phyloP scores from a whole-genome alignment of 768 basidiomycete genomes.

The Psilocybe cubensis region DNA sequence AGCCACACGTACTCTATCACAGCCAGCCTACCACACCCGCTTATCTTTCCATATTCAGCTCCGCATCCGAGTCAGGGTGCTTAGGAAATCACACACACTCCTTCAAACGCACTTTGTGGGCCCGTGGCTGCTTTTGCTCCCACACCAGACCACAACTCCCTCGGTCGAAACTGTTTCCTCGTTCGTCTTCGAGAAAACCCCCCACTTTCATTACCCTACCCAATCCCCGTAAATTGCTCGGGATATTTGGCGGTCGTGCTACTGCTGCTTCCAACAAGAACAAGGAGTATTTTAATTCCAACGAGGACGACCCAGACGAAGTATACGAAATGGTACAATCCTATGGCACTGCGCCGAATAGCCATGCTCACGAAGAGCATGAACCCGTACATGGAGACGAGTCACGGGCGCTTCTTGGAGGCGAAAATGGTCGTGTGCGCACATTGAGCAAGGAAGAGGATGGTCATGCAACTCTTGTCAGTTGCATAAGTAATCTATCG shows the following conservation, averaged over 20 bases:
- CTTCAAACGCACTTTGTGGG: not conserved
- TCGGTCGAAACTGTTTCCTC: not conserved
- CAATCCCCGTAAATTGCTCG: constrained; percentile 2
- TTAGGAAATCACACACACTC: not conserved
- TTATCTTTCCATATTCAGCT: constrained; percentile 5
- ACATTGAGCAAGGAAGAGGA: constrained; percentile 40
- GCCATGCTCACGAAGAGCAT: constrained; percentile 34
- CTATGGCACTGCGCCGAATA: constrained; percentile 61
- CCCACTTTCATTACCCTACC: constrained; percentile 3
- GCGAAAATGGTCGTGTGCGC: constrained; percentile 28
- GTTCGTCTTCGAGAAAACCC: not conserved
- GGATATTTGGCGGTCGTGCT: not conserved
- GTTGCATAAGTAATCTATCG: constrained; percentile 77
- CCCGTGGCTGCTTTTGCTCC: constrained; percentile 11
- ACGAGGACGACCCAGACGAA: constrained; percentile 32
- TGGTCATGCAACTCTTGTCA: constrained; percentile 70
- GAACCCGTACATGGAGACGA: constrained; percentile 44
- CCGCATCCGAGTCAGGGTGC: not conserved
- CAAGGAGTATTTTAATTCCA: constrained; percentile 10
- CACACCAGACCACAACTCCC: not conserved
- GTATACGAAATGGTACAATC: constrained; percentile 67
- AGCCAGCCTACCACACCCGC: not conserved
- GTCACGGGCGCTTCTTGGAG: constrained; percentile 63
- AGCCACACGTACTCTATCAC: not conserved
- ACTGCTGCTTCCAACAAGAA: not conserved